A percentile compares a stretch with the other conserved stretches of the same genome.
These are phyloP conservation scores for Sphaerobolus stellatus DNA, from an alignment of 1,284 basidiomycete genomes.

Conservation along the genomic window DNA sequence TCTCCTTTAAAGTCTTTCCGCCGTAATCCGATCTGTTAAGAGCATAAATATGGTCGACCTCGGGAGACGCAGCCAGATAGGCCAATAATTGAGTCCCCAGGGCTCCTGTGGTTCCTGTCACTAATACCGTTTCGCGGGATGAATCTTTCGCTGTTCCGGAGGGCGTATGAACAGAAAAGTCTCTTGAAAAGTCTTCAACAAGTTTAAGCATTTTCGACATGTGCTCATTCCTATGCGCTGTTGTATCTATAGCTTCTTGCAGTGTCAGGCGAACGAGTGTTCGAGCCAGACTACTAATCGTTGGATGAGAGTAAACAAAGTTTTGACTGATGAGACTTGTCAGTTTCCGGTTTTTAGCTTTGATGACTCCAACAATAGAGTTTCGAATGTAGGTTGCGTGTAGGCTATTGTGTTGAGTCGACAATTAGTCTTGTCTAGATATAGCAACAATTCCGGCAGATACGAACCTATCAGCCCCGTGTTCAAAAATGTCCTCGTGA, in stretches of 20 bases:
- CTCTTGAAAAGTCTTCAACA: neutral
- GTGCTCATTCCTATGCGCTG: neutral
- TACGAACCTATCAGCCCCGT: slow-evolving; percentile 42
- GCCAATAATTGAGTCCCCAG: slow-evolving; percentile 35
- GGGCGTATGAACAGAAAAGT: neutral
- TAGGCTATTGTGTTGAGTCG: slow-evolving; percentile 26
- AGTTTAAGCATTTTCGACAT: slow-evolving; percentile 18
- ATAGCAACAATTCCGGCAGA: too few relatives aligned
- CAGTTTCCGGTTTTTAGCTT: slow-evolving; percentile 7
- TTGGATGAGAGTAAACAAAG: slow-evolving; percentile 4
- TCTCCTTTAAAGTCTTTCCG: slow-evolving; percentile 1
- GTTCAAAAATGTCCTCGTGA: slow-evolving; percentile 39
- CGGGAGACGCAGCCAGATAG: slow-evolving; percentile 18
- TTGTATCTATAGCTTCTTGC: neutral
- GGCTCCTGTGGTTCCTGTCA: slow-evolving; percentile 37
- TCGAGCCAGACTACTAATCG: neutral
- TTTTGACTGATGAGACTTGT: neutral
- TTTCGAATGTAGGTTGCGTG: slow-evolving; percentile 44
- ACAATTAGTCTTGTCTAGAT: neutral
- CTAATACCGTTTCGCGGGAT: slow-evolving; percentile 23
- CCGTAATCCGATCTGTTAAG: slow-evolving; percentile 23
- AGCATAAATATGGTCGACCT: slow-evolving; percentile 26
- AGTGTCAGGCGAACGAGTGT: neutral
- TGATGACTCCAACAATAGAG: slow-evolving; percentile 34
- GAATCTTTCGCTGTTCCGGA: neutral